Evolutionary conservation across 352 stramenopile genomes (phyloP).

Genomic region (Phytophthora pinifolia): DNA sequence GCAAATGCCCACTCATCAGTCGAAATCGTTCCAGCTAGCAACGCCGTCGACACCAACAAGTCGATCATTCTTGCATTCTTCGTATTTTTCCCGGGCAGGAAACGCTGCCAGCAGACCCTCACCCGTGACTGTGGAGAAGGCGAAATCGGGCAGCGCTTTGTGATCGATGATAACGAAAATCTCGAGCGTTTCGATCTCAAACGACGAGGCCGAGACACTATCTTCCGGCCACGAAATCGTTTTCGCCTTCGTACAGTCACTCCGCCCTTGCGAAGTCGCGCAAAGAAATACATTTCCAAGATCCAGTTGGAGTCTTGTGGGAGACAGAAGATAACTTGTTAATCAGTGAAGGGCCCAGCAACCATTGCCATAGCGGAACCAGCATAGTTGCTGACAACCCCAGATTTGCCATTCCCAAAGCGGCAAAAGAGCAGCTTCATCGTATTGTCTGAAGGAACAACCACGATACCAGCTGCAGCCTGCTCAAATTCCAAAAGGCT

Average conservation of each 20-base stretch:
- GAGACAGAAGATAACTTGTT: background rate
- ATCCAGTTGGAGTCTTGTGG: background rate
- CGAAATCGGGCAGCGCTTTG: background rate
- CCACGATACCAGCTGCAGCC: background rate
- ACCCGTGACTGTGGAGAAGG: background rate
- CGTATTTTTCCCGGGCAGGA: background rate
- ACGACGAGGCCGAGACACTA: background rate
- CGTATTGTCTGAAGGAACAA: background rate
- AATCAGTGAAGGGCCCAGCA: background rate
- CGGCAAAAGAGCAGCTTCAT: background rate
- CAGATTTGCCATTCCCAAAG: background rate
- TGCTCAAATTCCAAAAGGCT: background rate
- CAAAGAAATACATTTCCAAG: slow-evolving; percentile 9
- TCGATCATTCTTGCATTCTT: background rate
- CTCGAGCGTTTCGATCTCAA: slow-evolving; percentile 6
- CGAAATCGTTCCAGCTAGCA: too few species aligned
- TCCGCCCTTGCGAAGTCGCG: slow-evolving; percentile 1
- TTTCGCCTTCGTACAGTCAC: slow-evolving; percentile 2
- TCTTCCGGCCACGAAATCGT: background rate
- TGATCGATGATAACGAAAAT: slow-evolving; percentile 17
- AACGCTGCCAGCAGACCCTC: background rate
- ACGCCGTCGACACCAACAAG: slow-evolving; percentile 1
- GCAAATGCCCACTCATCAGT: too few species aligned
- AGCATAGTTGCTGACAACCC: slow-evolving; percentile 3
- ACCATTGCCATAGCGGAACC: background rate